A percentile compares a stretch with the other conserved stretches of the same genome.
Evolutionary conservation across 805 yeast genomes (phyloP).

Genomic region (Torulaspora delbrueckii): DNA sequence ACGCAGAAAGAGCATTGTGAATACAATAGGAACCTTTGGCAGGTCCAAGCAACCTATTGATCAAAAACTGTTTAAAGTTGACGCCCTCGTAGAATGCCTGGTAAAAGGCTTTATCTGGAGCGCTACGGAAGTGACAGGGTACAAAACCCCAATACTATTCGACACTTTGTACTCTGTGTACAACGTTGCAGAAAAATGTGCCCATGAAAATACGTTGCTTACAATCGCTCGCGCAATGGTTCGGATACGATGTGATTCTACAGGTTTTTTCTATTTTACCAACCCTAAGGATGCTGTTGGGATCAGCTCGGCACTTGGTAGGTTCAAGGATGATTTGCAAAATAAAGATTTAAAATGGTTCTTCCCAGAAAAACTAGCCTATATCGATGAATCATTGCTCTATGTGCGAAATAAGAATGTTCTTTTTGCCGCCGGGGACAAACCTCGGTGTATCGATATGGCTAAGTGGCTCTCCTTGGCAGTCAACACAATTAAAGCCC

Average conservation of each 20-base stretch:
- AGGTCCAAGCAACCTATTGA: conserved; percentile 4
- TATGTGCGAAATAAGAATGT: conserved; percentile 37
- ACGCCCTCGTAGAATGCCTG: conserved; percentile 20
- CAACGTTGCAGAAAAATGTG: conserved; percentile 35
- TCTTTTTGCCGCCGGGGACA: conserved; percentile 21
- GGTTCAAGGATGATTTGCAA: conserved; percentile 30
- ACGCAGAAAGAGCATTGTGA: conserved; percentile 16
- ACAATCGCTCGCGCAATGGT: conserved; percentile 48
- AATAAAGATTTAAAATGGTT: conserved; percentile 43
- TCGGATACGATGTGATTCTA: conserved; percentile 48
- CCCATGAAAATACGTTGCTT: conserved; percentile 40
- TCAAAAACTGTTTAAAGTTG: conserved; percentile 8
- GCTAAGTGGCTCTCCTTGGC: conserved; percentile 49
- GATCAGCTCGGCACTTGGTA: conserved; percentile 52
- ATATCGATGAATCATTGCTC: conserved; percentile 43
- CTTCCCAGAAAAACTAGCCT: conserved; percentile 53
- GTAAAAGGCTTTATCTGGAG: conserved; percentile 28
- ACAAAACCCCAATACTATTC: conserved; percentile 28
- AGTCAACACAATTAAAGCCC: conserved; percentile 45
- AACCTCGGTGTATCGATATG: conserved; percentile 38
- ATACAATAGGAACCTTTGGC: conserved; percentile 9
- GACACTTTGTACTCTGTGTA: conserved; percentile 32
- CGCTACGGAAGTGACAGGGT: conserved; percentile 23
- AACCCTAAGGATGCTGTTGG: conserved; percentile 62
- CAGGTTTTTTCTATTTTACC: conserved; percentile 44